Base-by-base conservation (phyloP, 306 rosid species). In the Rosa rugosa region DNA sequence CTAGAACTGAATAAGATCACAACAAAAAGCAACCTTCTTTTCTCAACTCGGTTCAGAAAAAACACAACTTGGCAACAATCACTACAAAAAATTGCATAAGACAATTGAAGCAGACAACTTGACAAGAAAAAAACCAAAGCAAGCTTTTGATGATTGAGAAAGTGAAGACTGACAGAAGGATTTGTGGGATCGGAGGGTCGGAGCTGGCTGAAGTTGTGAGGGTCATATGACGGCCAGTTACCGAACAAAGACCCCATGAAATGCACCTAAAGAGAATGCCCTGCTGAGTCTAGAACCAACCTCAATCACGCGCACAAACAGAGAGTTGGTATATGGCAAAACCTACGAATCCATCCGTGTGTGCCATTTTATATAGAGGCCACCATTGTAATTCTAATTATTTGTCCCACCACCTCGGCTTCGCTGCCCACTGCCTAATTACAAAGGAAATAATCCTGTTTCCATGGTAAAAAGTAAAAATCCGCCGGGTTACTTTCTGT, bases 141-240 rank as follows among this genome's bases (percentile, higher is more conserved):
- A 18, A 60, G 59, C 83, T 72, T 50, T 31, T 31, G 36, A 31
- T 31, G 36, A 73, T 56, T 31, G 36, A 27, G 41, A 82, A 34
- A 72, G 13, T 41, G 76, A 87, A 13, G 65, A 83, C 97, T 92
- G 75, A 94, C 99, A 74, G 97, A 89, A 81, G 97, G 93, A 59
- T 56, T 87, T 14, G 95, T 88, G 77, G 97, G 92, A 94, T 94
- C 97, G 25, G 94, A 87, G 56, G 97, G 93, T 42, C 97, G 93
- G 78, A 92, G 88, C 82, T 91, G 97, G 86, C 94, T 94, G 91
- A 94, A 94, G 88, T 94, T 94, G 85, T 94, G 92, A 69, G 99
- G 97, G 86, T 94, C 91, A 49, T 84, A 84, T 5, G 99, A 92
- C 66, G 97, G 97, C 93, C 84, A 90, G 90, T 94, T 91, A 22